Percentiles rank a stretch among this genome's conserved stretches.
These are phyloP conservation scores for Straminergon stramineum DNA, from an alignment of 225 moss, liverwort and hornwort species.

Conservation along the genomic window DNA sequence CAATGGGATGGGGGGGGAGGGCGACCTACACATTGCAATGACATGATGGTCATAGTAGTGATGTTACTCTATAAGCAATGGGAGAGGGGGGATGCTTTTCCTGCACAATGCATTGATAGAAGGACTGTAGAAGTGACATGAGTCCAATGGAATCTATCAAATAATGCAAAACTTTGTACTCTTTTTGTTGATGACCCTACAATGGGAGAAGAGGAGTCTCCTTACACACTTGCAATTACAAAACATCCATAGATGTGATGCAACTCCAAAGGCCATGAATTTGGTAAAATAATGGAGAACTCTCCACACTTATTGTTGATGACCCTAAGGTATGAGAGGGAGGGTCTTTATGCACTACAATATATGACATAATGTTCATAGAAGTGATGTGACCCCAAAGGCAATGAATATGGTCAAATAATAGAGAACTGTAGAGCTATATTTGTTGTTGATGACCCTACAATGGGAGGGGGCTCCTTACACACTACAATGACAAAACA, in stretches of 20 bases:
- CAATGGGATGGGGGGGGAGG: too few species aligned
- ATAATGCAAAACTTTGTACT: background rate
- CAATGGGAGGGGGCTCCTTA: background rate
- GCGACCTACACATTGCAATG: too few species aligned
- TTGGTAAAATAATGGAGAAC: background rate
- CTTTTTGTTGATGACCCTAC: background rate
- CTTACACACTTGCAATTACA: background rate
- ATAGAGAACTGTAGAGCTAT: background rate
- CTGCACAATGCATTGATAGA: too few species aligned
- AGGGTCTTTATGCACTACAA: rapidly evolving
- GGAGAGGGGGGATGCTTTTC: too few species aligned
- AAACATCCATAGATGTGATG: rapidly evolving
- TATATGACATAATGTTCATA: background rate
- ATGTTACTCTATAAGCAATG: too few species aligned
- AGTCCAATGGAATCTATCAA: background rate
- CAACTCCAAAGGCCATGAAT: background rate
- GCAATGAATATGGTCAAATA: background rate
- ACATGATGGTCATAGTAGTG: too few species aligned
- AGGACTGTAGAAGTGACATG: too few species aligned
- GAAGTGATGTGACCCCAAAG: background rate
- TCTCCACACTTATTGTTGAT: background rate
- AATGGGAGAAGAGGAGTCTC: background rate
- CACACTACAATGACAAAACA: rapidly evolving
- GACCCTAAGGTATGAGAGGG: rapidly evolving
- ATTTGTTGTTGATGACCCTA: background rate